Evolutionary conservation across 352 stramenopile species (phyloP), one percentile per base, ranked within the genome.

Genomic region (Thalassiosira livingstoniorum): DNA sequence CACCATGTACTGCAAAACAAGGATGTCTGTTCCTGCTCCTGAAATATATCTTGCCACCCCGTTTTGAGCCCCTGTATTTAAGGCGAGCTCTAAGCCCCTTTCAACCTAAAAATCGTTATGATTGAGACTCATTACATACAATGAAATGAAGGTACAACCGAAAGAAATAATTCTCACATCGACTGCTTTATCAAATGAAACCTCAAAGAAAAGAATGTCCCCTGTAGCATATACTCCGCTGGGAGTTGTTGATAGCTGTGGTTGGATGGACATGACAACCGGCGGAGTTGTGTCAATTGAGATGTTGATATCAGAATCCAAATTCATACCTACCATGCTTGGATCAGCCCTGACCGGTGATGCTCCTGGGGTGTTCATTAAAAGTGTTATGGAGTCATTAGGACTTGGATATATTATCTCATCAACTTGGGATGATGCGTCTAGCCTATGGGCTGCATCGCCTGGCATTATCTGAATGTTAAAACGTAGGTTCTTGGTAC

Each of bases 111-210:
- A 62, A 32, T 62, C 27, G 21, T 18, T 37, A 34, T 62, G 5
- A 39, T 62, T 62, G 23, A 15, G 18, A 4, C 35, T 23, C 25
- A 68, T 57, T 23, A 31, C 54, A 10, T 23, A 65, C 0, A 65
- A 15, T 43, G 31, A 35, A 51, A 27, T 53, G 27, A 29, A 47
- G 10, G 54, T 31, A 43, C 35, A 66, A 10, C 32, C n/a, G n/a
- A n/a, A n/a, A n/a, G n/a, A n/a, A n/a, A n/a, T 11, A 18, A 11
- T 45, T 51, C 78, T 86, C 54, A 83, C 80, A 70, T 78, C 54
- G 21, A 90, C 84, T 54, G 84, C 45, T 75, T 88, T 90, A 63
- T 87, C 83, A 78, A 90, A 90, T 57, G 39, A 73, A n/a, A 90
- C 73, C 70, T 83, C 57, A 75, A 90, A 87, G 18, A 82, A 85